Evolutionary conservation across 2,329 filamentous ascomycete species (phyloP).

Genomic region (Colletotrichum truncatum): DNA sequence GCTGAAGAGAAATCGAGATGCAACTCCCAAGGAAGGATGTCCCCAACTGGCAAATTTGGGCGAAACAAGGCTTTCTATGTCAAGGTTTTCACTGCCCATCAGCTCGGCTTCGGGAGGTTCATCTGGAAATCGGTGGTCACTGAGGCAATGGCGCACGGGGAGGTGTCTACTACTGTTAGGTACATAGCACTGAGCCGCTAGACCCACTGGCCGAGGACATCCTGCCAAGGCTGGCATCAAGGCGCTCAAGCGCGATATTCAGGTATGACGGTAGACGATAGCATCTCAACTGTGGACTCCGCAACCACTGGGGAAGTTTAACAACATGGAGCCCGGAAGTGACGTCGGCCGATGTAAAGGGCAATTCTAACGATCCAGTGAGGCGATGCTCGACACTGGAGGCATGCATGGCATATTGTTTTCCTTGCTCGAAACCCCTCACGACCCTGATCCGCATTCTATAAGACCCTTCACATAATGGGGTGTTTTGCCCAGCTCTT

Average conservation of each 20-base stretch:
- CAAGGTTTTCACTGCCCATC: background rate
- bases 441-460: background rate
- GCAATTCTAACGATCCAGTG: background rate
- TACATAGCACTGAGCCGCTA: background rate
- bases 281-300: constrained; percentile 8
- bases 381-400: constrained; percentile 5
- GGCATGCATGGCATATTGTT: background rate
- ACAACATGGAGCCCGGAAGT: constrained; percentile 6
- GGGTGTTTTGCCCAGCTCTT: background rate
- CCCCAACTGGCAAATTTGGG: background rate
- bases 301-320: background rate
- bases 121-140: constrained; percentile 11
- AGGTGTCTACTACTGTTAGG: background rate
- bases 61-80: background rate
- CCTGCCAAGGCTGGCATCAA: background rate
- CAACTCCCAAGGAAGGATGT: background rate
- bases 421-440: background rate
- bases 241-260: background rate
- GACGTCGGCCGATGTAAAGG: constrained; percentile 18
- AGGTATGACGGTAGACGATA: background rate
- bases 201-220: background rate
- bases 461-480: background rate
- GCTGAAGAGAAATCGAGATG: background rate
- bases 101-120: background rate
- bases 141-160: background rate